Conservation (phyloP, 768 basidiomycete species). For the Fibroporia radiculosa region DNA sequence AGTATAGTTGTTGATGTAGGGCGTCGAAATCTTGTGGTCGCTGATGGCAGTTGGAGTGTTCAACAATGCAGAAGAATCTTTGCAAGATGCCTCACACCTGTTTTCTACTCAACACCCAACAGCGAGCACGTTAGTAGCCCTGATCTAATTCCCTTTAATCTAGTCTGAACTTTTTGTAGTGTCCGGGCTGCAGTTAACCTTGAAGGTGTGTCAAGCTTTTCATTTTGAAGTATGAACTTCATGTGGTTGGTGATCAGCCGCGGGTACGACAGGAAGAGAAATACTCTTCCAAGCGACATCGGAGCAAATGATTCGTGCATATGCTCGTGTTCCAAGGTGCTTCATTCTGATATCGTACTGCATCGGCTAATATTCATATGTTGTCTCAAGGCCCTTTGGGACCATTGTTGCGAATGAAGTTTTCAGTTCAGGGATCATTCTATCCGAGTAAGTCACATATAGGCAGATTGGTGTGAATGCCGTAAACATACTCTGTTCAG, state of each 20-base stretch:
- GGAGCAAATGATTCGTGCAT: slow-evolving; percentile 89
- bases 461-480: slow-evolving; percentile 1
- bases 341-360: not conserved
- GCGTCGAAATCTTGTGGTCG: not conserved
- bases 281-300: slow-evolving; percentile 95
- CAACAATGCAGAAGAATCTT: slow-evolving; percentile 90
- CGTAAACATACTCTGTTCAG: slow-evolving; percentile 28
- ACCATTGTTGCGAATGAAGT: slow-evolving; percentile 88
- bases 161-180: slow-evolving; percentile 25
- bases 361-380: not conserved
- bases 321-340: slow-evolving; percentile 74
- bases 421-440: slow-evolving; percentile 83
- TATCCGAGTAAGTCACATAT: slow-evolving; percentile 65
- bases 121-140: slow-evolving; percentile 50
- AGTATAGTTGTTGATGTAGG: slow-evolving; percentile 22
- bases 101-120: slow-evolving; percentile 85
- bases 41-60: slow-evolving; percentile 50
- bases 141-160: slow-evolving; percentile 1
- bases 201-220: slow-evolving; percentile 73
- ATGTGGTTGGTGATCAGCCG: slow-evolving; percentile 38
- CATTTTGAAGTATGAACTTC: not conserved
- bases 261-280: slow-evolving; percentile 81
- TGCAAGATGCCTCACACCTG: slow-evolving; percentile 92
- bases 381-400: slow-evolving; percentile 68
- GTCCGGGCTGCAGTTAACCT: slow-evolving; percentile 86